Base-by-base conservation (phyloP, 306 rosid genomes). In the Begonia peltatifolia region DNA sequence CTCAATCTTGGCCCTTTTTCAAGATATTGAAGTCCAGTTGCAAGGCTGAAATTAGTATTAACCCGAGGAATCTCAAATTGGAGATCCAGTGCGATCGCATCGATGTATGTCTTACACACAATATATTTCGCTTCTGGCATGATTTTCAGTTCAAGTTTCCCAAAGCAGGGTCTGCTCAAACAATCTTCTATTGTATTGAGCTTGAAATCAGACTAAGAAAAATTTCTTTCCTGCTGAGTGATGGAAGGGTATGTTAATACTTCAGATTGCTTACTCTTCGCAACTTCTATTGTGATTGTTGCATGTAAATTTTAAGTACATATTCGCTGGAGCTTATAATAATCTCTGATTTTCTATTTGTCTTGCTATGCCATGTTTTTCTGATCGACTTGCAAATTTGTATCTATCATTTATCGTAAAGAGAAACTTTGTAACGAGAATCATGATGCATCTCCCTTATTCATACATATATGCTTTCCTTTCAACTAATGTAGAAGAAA, bases 161-260 rank as follows among this genome's bases (percentile, higher is more conserved):
- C 12, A 65, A 76, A 56, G 70, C 67, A n/a, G 73, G 69, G 50
- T 60, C 81, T 64, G 74, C 94, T 63, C 68, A 73, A 44, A 48
- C 70, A 56, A 65, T 76, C 56, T 62, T 47, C 11, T 59, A 68
- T 54, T 64, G 49, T 52, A 47, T 83, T 62, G 60, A 67, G 68
- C 71, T 82, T 48, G 67, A 72, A 60, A 68, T 79, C 56, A 73
- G 71, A 35, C 16, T 71, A 54, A 67, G 79, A 76, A 89, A 82
- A 62, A 78, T 80, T 71, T 80, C 90, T 42, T 46, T 89, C 68
- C 80, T 89, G 51, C 79, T 89, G 14, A 76, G 83, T 63, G 95
- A 89, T 72, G 97, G 84, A 80, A 77, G 83, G 95, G 97, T 90
- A 78, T 52, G 74, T 44, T 57, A 50, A 4, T 5, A 30, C 38